These are phyloP conservation scores for Botrytis tulipae DNA, from an alignment of 2,329 filamentous ascomycete genomes.

Conservation along the genomic window DNA sequence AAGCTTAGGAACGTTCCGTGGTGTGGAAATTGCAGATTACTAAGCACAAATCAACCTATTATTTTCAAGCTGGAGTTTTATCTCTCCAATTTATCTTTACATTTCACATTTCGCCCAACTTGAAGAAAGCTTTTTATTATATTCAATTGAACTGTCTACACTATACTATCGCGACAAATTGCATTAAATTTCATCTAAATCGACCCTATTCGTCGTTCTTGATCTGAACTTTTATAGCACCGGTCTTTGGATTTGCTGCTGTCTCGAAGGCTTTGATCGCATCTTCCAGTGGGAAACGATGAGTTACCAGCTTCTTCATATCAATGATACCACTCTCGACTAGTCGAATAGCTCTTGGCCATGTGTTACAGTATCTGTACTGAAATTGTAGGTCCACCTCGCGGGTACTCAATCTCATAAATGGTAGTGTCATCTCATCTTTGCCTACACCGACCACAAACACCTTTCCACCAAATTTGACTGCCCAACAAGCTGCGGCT, in stretches of 20 bases:
- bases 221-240: slow-evolving; percentile 97
- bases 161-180: slow-evolving; percentile 20
- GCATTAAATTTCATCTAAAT: slow-evolving; percentile 2
- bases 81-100: not conserved
- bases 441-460: slow-evolving; percentile 95
- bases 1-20: slow-evolving; percentile 25
- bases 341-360: slow-evolving; percentile 88
- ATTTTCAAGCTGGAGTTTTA: not conserved
- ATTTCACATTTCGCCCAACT: not conserved
- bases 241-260: slow-evolving; percentile 81
- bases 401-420: slow-evolving; percentile 86
- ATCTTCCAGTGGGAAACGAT: slow-evolving; percentile 82
- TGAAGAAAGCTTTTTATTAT: not conserved
- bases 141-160: slow-evolving; percentile 21
- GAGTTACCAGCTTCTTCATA: slow-evolving; percentile 79
- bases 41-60: slow-evolving; percentile 14
- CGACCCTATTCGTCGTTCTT: slow-evolving; percentile 53
- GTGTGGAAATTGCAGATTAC: slow-evolving; percentile 17
- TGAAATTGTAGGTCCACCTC: slow-evolving; percentile 96
- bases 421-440: slow-evolving; percentile 93
- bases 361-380: slow-evolving; percentile 94
- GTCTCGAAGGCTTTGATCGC: slow-evolving; percentile 87
- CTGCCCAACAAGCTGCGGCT: slow-evolving; percentile 79
- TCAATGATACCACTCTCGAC: slow-evolving; percentile 82
- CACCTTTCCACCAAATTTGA: slow-evolving; percentile 94